These are phyloP conservation scores for Naegleria fowleri DNA, from an alignment of 208 protist species.

Conservation along the genomic window DNA sequence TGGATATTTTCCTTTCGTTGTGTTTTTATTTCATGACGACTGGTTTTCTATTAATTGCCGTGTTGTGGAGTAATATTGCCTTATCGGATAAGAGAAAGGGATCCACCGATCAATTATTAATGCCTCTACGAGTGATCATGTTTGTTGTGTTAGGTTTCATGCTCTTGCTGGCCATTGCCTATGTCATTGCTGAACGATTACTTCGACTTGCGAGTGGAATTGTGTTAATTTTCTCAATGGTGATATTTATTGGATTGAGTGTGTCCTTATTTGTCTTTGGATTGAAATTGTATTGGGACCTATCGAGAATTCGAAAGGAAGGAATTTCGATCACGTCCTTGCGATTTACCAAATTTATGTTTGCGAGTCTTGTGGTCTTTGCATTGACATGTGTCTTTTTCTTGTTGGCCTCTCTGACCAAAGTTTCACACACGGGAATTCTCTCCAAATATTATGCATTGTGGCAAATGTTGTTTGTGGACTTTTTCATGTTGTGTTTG, in stretches of 20 bases:
- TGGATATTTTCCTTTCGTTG: not conserved
- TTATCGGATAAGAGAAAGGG: not conserved
- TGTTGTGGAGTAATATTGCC: not conserved
- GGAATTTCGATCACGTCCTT: not conserved
- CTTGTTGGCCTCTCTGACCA: not conserved
- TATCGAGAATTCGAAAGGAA: not conserved
- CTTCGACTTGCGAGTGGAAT: not conserved
- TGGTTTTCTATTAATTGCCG: not conserved
- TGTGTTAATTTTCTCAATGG: not conserved
- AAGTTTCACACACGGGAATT: not conserved
- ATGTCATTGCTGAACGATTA: not conserved
- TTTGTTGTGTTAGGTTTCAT: not conserved
- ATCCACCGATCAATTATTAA: not conserved
- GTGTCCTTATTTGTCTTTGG: not conserved
- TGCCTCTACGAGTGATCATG: not conserved
- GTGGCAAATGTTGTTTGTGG: not conserved
- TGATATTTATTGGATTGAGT: not conserved
- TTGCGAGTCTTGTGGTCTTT: not conserved
- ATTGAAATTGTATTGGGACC: not conserved
- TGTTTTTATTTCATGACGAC: not conserved
- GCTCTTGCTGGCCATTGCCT: not conserved
- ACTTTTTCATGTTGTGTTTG: not conserved
- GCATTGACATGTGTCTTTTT: not conserved
- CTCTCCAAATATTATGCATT: not conserved
- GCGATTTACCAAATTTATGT: not conserved